Evolutionary conservation across 2,329 filamentous ascomycete genomes (phyloP), one percentile per base, ranked within the genome.

Genomic region (Fusarium pseudonygamai): DNA sequence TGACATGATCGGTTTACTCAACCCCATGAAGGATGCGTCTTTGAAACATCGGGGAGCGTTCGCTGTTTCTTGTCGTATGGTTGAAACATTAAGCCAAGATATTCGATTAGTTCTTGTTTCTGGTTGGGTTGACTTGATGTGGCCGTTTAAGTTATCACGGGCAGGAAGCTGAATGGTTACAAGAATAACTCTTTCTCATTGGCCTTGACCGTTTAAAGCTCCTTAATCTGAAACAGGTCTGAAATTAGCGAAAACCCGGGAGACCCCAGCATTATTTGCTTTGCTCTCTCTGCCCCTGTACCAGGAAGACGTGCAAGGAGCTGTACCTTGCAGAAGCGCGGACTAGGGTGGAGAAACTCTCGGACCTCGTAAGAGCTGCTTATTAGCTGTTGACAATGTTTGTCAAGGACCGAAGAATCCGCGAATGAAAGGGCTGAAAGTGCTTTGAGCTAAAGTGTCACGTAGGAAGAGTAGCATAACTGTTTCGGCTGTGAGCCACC

Each of bases 311-410:
- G 68, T 47, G 43, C 71, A 60, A 60, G 71, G 67, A 65, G 59
- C 43, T 60, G 60, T 72, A 69, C 71, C 71, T 74, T 74, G 68
- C 64, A 74, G 71, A 69, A 69, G 71, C 64, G 60, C 28, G 39
- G 50, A 59, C 64, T 43, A 30, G 45, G 56, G 22, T 65, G 57
- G 15, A 30, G 36, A 71, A 39, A 34, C 42, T 72, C 58, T 68
- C 47, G 40, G 52, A 64, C 57, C 30, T 40, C 36, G 45, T 43
- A 34, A 55, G 43, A 36, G 55, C 46, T 37, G 26, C 26, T 47
- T 47, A 30, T 30, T 47, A 39, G 43, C 28, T 50, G 22, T 24
- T 24, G 43, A 28, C 30, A 28, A 14, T 47, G 15, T 36, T 49
- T 36, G 55, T 74, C 47, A 46, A 61, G 45, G 58, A 43, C 30